phyloP scores from a whole-genome alignment of 2,329 filamentous ascomycete genomes.

The Pseudocercospora cruenta region DNA sequence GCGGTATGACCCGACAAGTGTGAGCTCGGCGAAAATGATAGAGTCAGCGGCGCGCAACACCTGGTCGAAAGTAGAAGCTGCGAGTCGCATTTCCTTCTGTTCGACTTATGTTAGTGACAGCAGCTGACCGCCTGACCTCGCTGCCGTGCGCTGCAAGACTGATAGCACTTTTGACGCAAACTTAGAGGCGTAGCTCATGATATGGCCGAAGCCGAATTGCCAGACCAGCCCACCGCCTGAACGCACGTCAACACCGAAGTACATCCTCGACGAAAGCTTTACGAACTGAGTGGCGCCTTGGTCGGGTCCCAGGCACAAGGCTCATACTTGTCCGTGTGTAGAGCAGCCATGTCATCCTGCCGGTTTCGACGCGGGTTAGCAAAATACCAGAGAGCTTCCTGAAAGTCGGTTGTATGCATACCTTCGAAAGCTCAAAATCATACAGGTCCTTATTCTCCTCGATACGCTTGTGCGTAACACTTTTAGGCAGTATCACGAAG shows the following conservation, averaged over 20 bases:
- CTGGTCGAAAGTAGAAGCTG: not conserved
- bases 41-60: not conserved
- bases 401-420: constrained; percentile 10
- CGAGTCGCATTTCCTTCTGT: not conserved
- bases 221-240: constrained; percentile 24
- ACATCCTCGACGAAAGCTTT: not conserved
- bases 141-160: not conserved
- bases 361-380: not conserved
- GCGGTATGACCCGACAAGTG: not conserved
- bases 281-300: constrained; percentile 30
- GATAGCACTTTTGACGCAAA: not conserved
- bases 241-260: constrained; percentile 10
- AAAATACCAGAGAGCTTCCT: not conserved
- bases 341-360: constrained; percentile 59
- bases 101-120: not conserved
- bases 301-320: constrained; percentile 65
- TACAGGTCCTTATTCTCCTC: constrained; percentile 63
- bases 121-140: not conserved
- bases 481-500: constrained; percentile 66
- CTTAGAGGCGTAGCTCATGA: constrained; percentile 19
- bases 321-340: constrained; percentile 60
- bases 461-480: constrained; percentile 52
- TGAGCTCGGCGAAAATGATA: not conserved
- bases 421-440: constrained; percentile 59
- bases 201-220: constrained; percentile 22